Conservation (phyloP, 805 yeast species). For the Kluyveromyces lactis region DNA sequence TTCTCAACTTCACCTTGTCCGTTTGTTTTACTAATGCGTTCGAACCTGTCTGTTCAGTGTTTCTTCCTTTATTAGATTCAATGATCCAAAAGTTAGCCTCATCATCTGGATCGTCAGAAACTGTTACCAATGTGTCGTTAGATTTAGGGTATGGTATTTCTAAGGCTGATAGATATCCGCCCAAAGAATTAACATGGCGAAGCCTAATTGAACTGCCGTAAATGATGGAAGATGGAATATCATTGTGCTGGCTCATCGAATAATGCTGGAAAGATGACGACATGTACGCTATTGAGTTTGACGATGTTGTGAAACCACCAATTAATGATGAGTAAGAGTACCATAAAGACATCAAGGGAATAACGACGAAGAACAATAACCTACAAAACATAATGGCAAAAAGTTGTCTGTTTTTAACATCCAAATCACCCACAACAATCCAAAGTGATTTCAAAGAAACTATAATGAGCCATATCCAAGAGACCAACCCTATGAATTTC, state of each 20-base stretch:
- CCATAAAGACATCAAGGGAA: constrained; percentile 44
- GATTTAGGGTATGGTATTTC: constrained; percentile 58
- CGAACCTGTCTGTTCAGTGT: constrained; percentile 21
- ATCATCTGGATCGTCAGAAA: constrained; percentile 53
- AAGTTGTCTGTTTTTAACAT: constrained; percentile 33
- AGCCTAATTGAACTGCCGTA: constrained; percentile 66
- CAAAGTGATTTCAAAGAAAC: constrained; percentile 48
- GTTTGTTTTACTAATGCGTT: constrained; percentile 40
- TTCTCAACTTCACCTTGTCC: constrained; percentile 58
- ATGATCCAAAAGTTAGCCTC: constrained; percentile 66
- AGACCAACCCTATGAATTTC: constrained; percentile 64
- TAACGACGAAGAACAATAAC: constrained; percentile 44
- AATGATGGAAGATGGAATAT: constrained; percentile 52
- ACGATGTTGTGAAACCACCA: constrained; percentile 11
- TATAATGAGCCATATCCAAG: constrained; percentile 54
- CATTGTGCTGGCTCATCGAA: constrained; percentile 36
- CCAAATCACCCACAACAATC: constrained; percentile 62
- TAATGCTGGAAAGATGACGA: constrained; percentile 61
- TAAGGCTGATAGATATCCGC: constrained; percentile 79
- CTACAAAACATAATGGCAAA: constrained; percentile 35
- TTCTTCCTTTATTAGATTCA: constrained; percentile 31
- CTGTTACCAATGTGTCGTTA: constrained; percentile 70
- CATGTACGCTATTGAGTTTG: constrained; percentile 34
- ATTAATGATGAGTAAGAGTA: constrained; percentile 16
- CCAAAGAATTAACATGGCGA: constrained; percentile 61